Conservation (phyloP, 352 stramenopile species). For the Thalassiosira hispida region DNA sequence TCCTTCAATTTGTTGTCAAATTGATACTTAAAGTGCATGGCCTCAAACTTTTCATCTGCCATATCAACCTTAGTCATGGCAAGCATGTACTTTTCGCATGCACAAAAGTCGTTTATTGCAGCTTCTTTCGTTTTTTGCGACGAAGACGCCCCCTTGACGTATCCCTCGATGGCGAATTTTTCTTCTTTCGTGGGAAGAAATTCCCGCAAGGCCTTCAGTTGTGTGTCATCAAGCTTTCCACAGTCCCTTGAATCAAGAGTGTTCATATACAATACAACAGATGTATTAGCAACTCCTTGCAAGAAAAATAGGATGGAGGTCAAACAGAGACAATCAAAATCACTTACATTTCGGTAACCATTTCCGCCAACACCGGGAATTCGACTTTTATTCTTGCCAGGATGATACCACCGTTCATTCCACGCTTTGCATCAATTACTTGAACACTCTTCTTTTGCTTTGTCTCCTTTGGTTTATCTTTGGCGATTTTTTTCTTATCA, state of each 20-base stretch:
- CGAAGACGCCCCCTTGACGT: slow-evolving; percentile 76
- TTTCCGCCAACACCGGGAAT: slow-evolving; percentile 89
- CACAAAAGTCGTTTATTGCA: slow-evolving; percentile 76
- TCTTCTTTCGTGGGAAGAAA: slow-evolving; percentile 94
- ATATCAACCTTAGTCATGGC: slow-evolving; percentile 80
- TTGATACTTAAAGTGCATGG: slow-evolving; percentile 82
- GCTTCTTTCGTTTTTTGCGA: slow-evolving; percentile 59
- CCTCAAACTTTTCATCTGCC: slow-evolving; percentile 77
- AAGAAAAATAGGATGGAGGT: slow-evolving; percentile 13
- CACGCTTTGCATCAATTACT: slow-evolving; percentile 92
- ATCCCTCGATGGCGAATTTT: slow-evolving; percentile 86
- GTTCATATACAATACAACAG: slow-evolving; percentile 1
- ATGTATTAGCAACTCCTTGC: slow-evolving; percentile 5
- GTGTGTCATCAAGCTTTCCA: slow-evolving; percentile 75
- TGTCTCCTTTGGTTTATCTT: slow-evolving; percentile 25
- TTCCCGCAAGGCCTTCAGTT: slow-evolving; percentile 90
- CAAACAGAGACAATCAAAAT: background rate
- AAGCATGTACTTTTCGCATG: slow-evolving; percentile 86
- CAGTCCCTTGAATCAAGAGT: slow-evolving; percentile 64
- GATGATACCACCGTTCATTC: slow-evolving; percentile 97
- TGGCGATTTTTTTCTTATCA: slow-evolving; percentile 64
- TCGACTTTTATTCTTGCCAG: slow-evolving; percentile 93
- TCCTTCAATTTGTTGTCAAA: slow-evolving; percentile 88
- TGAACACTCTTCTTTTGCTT: slow-evolving; percentile 84
- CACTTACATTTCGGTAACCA: slow-evolving; percentile 84